Evolutionary conservation across 306 rosid genomes (phyloP), one percentile per base, ranked within the genome.

Genomic region (Malus sieversii): DNA sequence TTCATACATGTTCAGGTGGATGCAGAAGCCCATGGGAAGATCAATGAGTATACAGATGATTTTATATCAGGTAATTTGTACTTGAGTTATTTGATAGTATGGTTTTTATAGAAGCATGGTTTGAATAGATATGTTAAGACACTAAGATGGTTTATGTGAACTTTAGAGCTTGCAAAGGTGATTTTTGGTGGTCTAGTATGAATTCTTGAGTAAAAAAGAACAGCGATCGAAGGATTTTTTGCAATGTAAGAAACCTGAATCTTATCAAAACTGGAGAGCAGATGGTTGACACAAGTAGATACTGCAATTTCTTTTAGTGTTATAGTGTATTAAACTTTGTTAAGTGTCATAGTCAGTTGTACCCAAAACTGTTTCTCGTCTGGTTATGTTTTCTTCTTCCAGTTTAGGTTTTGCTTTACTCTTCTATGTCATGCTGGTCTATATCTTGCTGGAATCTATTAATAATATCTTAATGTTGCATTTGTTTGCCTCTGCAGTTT

Each of bases 61-160:
- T 8, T 75, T 33, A 6, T 75, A 75, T 75, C 78, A 30, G 78
- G 78, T 75, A 63, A 75, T 48, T 48, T 48, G 16, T 48, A 48
- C 55, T 48, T 48, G 55, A 48, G 55, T 5, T 48, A 15, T 48
- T 2, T 15, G 20, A 48, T 15, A 48, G 2, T 48, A 6, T 48
- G 55, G 20, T 16, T 48, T 48, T 48, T 48, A 48, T 48, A 40
- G 45, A 40, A 40, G 45, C 11, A 2, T 9, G 10, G 11, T 15
- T 40, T 9, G 55, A 15, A 15, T 15, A 15, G 20, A 48, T 48
- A 40, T 40, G 8, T 15, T 4, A 48, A 48, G 8, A 48, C 16
- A 48, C 55, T 48, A 48, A 48, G 53, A 15, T 48, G 53, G 53
- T 15, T 16, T 48, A 48, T 48, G 19, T 48, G 53, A 46, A 48